Evolutionary conservation across 352 stramenopile species (phyloP), one percentile per base, ranked within the genome.

Genomic region (Paralagenidium karlingii): DNA sequence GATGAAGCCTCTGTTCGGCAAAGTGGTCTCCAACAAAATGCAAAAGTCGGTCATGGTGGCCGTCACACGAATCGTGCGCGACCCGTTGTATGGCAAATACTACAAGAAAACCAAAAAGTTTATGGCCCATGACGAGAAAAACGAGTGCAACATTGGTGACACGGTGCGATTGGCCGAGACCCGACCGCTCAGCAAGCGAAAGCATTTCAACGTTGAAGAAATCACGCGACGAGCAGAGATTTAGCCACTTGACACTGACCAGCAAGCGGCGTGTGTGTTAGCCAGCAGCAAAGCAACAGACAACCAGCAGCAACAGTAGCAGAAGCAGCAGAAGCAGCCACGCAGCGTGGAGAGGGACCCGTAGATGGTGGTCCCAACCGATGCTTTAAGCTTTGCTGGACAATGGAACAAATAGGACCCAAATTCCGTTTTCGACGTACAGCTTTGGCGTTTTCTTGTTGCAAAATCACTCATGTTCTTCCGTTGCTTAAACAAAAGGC

Each of bases 51-150:
- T 97, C 55, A 87, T 96, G 47, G 90, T 97, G 16, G 82, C 92
- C 45, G 88, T 97, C 34, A 77, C 93, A 51, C 77, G 90, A 46
- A 97, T 96, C 62, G 65, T 87, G 15, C 94, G 96, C 57, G 78
- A 96, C 59, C 82, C 80, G 37, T 96, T 96, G 63, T 96, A 96
- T 62, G 65, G 83, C 46, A 96, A 96, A 59, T 90, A 94, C 60
- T 82, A 94, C 61, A 93, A 88, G 58, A 96, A 94, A 64, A 96
- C 87, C 41, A 94, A 94, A 56, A 97, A 97, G 57, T 97, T 96
- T 55, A 97, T 97, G 90, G 90, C 90, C n/a, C 90, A 97, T 63
- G 90, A 97, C 65, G 90, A 97, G 49, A 62, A 92, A 32, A 73
- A 97, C 61, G 74, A 79, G 24, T 96, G 87, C 60, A 94, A 94